phyloP scores from a whole-genome alignment of 305 asterid genomes.

The Plantago rigida region DNA sequence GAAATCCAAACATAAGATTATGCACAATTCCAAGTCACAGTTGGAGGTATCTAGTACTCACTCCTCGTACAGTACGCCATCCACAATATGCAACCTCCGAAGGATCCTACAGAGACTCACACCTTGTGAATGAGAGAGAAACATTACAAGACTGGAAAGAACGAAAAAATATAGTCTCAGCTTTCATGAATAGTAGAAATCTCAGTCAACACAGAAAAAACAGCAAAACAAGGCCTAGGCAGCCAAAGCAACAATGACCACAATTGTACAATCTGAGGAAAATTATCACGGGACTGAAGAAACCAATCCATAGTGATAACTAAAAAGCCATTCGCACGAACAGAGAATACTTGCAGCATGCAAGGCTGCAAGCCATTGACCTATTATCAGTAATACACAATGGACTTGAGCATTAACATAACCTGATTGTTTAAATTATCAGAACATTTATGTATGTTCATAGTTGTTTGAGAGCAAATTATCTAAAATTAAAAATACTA shows the following conservation, averaged over 20 bases:
- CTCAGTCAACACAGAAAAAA: not conserved
- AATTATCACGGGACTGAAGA: too few relatives aligned
- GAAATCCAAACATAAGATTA: conserved; percentile 25
- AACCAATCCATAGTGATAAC: too few relatives aligned
- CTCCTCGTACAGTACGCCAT: conserved; percentile 23
- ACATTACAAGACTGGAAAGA: not conserved
- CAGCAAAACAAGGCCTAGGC: not conserved
- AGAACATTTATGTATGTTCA: too few relatives aligned
- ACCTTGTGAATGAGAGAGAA: conserved; percentile 26
- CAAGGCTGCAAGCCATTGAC: too few relatives aligned
- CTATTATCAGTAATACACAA: too few relatives aligned
- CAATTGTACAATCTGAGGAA: not conserved
- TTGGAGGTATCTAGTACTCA: conserved; percentile 24
- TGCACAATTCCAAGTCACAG: conserved; percentile 29
- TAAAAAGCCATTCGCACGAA: too few relatives aligned
- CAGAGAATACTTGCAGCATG: too few relatives aligned
- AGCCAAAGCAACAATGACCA: not conserved
- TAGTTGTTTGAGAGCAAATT: not conserved
- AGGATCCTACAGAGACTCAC: conserved; percentile 30
- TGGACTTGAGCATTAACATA: too few relatives aligned
- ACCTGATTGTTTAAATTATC: too few relatives aligned
- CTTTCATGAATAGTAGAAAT: not conserved
- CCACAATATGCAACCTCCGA: conserved; percentile 26
- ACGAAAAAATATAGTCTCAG: not conserved
- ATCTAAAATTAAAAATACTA: not conserved